Base-by-base conservation (phyloP, 2,329 filamentous ascomycete genomes). In the Elsinoe batatas region DNA sequence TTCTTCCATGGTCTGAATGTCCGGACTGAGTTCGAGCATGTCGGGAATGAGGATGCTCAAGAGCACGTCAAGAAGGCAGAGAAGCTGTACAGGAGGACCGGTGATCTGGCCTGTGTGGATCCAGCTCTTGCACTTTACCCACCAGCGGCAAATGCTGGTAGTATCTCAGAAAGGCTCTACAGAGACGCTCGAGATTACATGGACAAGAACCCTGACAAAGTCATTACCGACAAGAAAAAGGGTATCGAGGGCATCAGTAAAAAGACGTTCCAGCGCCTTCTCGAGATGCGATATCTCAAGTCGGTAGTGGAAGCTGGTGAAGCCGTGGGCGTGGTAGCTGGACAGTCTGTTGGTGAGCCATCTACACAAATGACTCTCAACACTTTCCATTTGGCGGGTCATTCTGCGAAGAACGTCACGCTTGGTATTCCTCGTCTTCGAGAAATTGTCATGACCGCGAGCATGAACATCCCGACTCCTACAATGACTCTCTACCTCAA, bases 291-390 rank as follows among this genome's bases (percentile, higher is more conserved):
- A 69, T 98, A 97, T 66, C 78, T 97, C 62, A 86, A 85, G 63
- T 95, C 91, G 1, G 79, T 96, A 7, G 87, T 96, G 20, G 91
- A 98, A 64, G 89, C 93, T 26, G 93, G 93, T 44, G 94, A 98
- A 74, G 91, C 93, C 22, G 91, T 98, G 22, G 93, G 93, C 62
- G 94, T 98, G 60, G 88, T 98, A 58, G 94, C 94, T 51, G 91
- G 91, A 8, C 93, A 98, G 72, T 97, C 91, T 32, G 84, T 98
- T 40, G 93, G 93, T 67, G 94, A 98, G 68, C 93, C 94, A 7
- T 96, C 91, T 2, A 98, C 93, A 10, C 93, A 98, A 71, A 98
- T 98, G 94, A 98, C 94, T 6, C 76, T 98, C 56, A 98, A 98
- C 74, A 98, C 94, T 26, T 98, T 98, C 81, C 93, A 98, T 80